Conservation (phyloP, 2,329 filamentous ascomycete genomes). For the Fusarium sublunatum region DNA sequence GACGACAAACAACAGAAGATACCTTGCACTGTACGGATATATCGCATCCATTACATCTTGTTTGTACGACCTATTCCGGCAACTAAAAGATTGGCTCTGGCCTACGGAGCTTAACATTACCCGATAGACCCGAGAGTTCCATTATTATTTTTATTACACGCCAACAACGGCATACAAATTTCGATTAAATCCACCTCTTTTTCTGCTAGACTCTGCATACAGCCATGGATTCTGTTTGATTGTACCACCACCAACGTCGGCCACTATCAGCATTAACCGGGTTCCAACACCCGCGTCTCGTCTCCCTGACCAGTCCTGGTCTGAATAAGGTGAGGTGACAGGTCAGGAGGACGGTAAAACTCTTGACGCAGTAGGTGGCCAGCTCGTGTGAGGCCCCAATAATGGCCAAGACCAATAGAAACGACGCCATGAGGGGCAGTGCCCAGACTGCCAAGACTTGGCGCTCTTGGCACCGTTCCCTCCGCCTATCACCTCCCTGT, state of each 20-base stretch:
- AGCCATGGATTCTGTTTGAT: neutral
- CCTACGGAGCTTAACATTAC: constrained; percentile 22
- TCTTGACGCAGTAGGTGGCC: constrained; percentile 47
- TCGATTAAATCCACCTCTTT: constrained; percentile 2
- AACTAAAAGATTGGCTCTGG: constrained; percentile 4
- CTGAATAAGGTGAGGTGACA: constrained; percentile 12
- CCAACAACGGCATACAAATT: neutral
- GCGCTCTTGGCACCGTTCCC: constrained; percentile 51
- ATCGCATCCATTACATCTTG: too few species aligned
- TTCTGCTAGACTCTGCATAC: constrained; percentile 9
- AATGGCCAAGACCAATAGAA: constrained; percentile 48
- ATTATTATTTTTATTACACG: neutral
- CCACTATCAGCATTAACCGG: neutral
- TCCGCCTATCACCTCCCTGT: constrained; percentile 44
- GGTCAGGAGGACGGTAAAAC: constrained; percentile 44
- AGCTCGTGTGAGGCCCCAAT: constrained; percentile 46
- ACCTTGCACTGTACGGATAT: too few species aligned
- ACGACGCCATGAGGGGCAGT: constrained; percentile 47
- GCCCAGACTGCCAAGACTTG: constrained; percentile 57
- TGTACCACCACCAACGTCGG: neutral
- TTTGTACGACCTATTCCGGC: constrained; percentile 26
- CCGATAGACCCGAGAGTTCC: constrained; percentile 30
- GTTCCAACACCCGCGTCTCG: neutral
- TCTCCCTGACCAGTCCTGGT: neutral
- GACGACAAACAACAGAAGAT: too few species aligned